A percentile compares a stretch with the other conserved stretches of the same genome.
Conservation (phyloP, 73 alveolate species). For the Halteria grandinella region DNA sequence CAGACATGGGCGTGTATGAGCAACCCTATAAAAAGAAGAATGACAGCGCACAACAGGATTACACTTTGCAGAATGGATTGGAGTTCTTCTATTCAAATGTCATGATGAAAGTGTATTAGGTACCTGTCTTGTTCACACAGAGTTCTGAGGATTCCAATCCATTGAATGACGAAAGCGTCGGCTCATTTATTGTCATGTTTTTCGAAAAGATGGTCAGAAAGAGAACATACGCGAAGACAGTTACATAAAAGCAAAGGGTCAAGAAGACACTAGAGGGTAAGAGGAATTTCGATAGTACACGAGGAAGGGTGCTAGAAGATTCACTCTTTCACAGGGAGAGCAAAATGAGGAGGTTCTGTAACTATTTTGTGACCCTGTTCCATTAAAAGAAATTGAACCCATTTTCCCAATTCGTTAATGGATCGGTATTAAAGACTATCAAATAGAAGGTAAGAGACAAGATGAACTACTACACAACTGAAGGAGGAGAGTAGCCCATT, state of each 20-base stretch:
- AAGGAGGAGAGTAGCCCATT: too few relatives aligned
- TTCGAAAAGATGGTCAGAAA: constrained; percentile 44
- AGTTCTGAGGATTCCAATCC: constrained; percentile 28
- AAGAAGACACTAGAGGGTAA: neutral
- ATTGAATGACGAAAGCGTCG: constrained; percentile 20
- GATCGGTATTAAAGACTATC: constrained; percentile 3
- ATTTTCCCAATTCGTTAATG: constrained; percentile 42
- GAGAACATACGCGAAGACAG: constrained; percentile 52
- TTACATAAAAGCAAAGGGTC: constrained; percentile 35
- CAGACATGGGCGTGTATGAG: constrained; percentile 43
- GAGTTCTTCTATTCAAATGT: constrained; percentile 58
- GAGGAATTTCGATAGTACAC: neutral
- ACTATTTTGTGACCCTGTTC: constrained; percentile 51
- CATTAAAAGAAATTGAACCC: constrained; percentile 52
- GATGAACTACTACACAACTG: constrained; percentile 42
- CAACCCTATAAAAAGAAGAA: constrained; percentile 1
- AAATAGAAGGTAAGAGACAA: constrained; percentile 45
- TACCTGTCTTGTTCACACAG: constrained; percentile 37
- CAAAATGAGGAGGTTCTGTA: constrained; percentile 57
- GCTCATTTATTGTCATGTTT: constrained; percentile 36
- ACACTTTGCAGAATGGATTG: constrained; percentile 24
- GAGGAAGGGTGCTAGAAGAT: constrained; percentile 27
- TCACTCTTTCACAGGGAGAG: constrained; percentile 43
- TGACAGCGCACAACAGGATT: neutral
- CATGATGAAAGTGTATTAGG: constrained; percentile 48